Base-by-base conservation (phyloP, 345 rosid species). In the Linum tenue region DNA sequence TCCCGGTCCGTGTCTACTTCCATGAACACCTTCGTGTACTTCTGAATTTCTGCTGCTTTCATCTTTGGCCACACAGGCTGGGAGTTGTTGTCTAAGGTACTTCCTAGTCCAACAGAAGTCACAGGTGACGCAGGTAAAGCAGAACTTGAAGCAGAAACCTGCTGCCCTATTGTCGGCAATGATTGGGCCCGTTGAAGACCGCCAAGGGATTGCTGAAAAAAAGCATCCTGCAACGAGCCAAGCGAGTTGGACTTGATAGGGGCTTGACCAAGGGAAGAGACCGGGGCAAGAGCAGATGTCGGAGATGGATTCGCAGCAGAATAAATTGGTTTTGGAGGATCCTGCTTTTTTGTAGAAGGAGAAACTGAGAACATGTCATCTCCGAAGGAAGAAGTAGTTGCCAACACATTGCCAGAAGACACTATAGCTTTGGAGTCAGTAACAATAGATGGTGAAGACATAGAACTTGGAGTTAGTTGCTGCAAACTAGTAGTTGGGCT, bases 1-100 rank as follows among this genome's bases (percentile, higher is more conserved):
- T 92, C 99, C 74, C 88, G 83, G 72, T 92, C 98, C 15, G 77
- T 84, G 74, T 92, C 98, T 59, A 92, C 97, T 84, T 88, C 92
- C 85, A 83, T 75, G 77, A 92, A 92, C 42, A 92, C 99, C 78
- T 88, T 92, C 3, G 80, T 65, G 74, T 92, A 92, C 67, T 92
- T 92, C 76, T 92, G 95, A 79, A 90, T 81, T 77, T 90, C 99
- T 38, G 92, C 72, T 64, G 80, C 83, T 70, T 86, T 92, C 92
- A 92, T 90, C 78, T 86, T 94, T 65, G 96, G 95, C 99, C 99
- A 90, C 1, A 75, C 76, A 69, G 73, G 69, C 76, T 82, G 89
- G 55, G 82, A 75, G 70, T 75, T 80, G 31, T 22, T 22, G 63
- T 90, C 70, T 55, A 74, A 15, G 58, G 90, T 74, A 78, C 73